phyloP scores from a whole-genome alignment of 805 yeast species.

The Candida silvatica region DNA sequence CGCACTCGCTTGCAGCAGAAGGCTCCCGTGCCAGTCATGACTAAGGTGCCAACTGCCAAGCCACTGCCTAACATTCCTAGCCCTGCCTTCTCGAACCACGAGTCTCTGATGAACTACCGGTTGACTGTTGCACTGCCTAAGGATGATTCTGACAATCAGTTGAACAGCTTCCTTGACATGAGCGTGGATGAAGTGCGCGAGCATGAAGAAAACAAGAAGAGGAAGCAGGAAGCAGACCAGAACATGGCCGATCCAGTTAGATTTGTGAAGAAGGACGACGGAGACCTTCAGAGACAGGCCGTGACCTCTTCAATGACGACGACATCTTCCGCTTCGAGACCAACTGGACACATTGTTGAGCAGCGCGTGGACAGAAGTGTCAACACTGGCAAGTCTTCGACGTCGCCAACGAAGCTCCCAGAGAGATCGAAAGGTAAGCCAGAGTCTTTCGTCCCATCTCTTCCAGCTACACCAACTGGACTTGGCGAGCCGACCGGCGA shows the following conservation, averaged over 20 bases:
- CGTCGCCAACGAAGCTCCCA: neutral
- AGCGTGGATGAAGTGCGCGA: slow-evolving; percentile 3
- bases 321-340: too few species aligned
- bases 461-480: neutral
- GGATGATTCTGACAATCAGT: slow-evolving; percentile 8
- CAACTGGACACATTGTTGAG: too few species aligned
- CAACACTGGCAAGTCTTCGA: too few species aligned
- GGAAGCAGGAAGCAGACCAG: neutral
- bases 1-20: neutral
- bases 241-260: neutral
- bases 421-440: neutral
- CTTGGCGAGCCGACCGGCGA: neutral
- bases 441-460: neutral
- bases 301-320: too few species aligned
- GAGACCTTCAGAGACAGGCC: too few species aligned
- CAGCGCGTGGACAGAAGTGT: too few species aligned
- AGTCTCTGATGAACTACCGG: slow-evolving; percentile 19
- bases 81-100: slow-evolving; percentile 9
- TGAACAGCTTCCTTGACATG: slow-evolving; percentile 1
- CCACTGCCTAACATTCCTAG: slow-evolving; percentile 1
- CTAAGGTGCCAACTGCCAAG: neutral
- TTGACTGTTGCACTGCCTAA: slow-evolving; percentile 15
- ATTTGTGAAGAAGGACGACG: neutral
- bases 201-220: slow-evolving; percentile 11
- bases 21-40: neutral